Percentiles rank a stretch among this genome's conserved stretches.
These are phyloP conservation scores for Nectriaceae sp. DNA, from an alignment of 2,329 filamentous ascomycete genomes.

Conservation along the genomic window DNA sequence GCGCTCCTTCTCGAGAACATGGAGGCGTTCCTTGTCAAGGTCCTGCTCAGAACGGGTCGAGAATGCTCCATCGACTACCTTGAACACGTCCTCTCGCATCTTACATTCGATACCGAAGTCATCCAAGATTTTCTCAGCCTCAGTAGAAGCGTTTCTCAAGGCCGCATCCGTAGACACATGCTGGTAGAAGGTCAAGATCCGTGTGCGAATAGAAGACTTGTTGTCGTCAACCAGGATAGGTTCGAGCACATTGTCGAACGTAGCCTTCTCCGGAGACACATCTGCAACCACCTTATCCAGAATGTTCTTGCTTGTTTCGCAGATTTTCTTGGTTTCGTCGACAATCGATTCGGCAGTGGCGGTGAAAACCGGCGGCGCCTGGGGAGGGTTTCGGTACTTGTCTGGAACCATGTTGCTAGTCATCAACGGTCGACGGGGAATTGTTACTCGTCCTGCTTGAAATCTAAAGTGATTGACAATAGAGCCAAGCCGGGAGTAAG, in stretches of 20 bases:
- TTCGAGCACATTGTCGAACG: conserved; percentile 56
- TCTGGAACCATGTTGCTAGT: conserved; percentile 65
- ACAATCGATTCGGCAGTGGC: conserved; percentile 71
- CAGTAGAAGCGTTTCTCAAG: conserved; percentile 73
- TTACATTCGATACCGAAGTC: conserved; percentile 76
- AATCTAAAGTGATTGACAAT: conserved; percentile 58
- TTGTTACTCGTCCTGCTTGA: conserved; percentile 32
- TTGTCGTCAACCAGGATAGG: conserved; percentile 79
- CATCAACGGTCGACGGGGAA: conserved; percentile 37
- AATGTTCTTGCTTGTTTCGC: conserved; percentile 61
- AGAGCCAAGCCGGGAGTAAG: conserved; percentile 58
- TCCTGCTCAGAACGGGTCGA: conserved; percentile 51
- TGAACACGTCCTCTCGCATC: conserved; percentile 83
- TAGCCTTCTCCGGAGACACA: conserved; percentile 53
- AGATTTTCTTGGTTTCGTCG: conserved; percentile 65
- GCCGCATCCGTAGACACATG: conserved; percentile 70
- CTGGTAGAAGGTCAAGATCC: conserved; percentile 79
- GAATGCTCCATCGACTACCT: conserved; percentile 61
- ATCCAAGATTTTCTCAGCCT: conserved; percentile 74
- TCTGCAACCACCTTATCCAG: conserved; percentile 69
- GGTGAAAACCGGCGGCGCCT: conserved; percentile 76
- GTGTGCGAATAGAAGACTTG: conserved; percentile 55
- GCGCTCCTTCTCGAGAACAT: conserved; percentile 76
- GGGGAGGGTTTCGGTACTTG: conserved; percentile 73
- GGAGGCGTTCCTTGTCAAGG: conserved; percentile 68